A percentile compares a stretch with the other conserved stretches of the same genome.
Conservation (phyloP, 2,329 filamentous ascomycete genomes). For the Penicillium sp. region DNA sequence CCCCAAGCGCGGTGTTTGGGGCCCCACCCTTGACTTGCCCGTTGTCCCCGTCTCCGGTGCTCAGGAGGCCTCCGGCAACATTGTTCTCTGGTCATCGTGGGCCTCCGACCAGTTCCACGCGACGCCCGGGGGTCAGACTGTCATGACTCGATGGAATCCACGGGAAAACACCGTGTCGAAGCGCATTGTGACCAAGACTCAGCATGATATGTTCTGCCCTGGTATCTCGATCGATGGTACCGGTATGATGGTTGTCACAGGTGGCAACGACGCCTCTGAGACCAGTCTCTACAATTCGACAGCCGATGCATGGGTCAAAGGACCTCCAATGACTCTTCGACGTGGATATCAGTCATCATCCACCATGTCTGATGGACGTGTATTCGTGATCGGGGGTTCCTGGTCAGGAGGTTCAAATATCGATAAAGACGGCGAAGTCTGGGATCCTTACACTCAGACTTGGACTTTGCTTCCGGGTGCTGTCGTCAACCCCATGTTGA, state of each 20-base stretch:
- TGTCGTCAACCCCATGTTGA: slow-evolving; percentile 45
- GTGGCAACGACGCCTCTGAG: slow-evolving; percentile 48
- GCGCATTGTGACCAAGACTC: slow-evolving; percentile 18
- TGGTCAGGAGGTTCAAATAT: slow-evolving; percentile 47
- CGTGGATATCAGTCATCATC: slow-evolving; percentile 54
- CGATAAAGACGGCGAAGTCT: slow-evolving; percentile 56
- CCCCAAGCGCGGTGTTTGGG: slow-evolving; percentile 23
- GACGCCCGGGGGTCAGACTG: slow-evolving; percentile 15
- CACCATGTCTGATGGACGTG: slow-evolving; percentile 50
- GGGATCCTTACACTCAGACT: slow-evolving; percentile 41
- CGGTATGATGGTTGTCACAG: slow-evolving; percentile 52
- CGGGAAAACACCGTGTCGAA: slow-evolving; percentile 8
- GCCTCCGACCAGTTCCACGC: slow-evolving; percentile 13
- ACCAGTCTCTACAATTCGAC: slow-evolving; percentile 44
- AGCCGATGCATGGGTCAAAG: slow-evolving; percentile 30
- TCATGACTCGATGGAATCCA: slow-evolving; percentile 15
- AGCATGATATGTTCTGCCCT: slow-evolving; percentile 34
- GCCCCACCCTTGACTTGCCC: slow-evolving; percentile 26
- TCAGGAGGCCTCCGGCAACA: slow-evolving; percentile 14
- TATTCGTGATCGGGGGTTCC: slow-evolving; percentile 58
- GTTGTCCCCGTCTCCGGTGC: slow-evolving; percentile 24
- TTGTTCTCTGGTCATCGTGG: slow-evolving; percentile 21
- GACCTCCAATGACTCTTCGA: slow-evolving; percentile 41
- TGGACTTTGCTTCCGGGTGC: slow-evolving; percentile 49
- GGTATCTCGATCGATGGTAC: slow-evolving; percentile 50